Evolutionary conservation across 176 grass and related monocot species (phyloP).

Genomic region (Puya raimondii): DNA sequence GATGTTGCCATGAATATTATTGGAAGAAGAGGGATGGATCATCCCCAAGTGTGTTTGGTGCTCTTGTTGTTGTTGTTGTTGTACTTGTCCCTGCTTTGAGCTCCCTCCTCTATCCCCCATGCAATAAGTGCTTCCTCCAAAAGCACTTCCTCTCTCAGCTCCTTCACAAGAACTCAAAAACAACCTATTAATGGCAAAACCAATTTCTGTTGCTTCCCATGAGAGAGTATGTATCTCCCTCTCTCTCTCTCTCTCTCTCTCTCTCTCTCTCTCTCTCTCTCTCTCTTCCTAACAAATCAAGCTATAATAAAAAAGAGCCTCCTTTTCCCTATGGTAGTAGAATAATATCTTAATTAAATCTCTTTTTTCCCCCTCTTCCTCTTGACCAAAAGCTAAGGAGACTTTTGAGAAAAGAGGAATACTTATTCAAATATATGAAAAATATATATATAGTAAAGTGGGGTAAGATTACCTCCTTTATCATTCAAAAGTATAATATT

Average conservation of each 20-base stretch:
- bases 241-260: background rate
- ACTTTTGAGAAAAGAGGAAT: too few relatives aligned
- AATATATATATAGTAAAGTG: too few relatives aligned
- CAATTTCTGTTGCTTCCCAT: conserved; percentile 14
- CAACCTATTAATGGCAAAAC: conserved; percentile 27
- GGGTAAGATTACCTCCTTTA: too few relatives aligned
- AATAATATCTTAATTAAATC: too few relatives aligned
- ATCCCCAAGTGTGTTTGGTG: conserved; percentile 27
- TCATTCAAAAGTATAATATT: too few relatives aligned
- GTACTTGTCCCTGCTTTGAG: background rate
- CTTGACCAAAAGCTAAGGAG: too few relatives aligned
- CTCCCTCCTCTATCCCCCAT: conserved; percentile 22
- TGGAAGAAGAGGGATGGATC: conserved; percentile 37
- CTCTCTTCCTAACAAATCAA: background rate
- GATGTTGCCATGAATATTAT: conserved; percentile 28
- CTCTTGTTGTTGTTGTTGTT: conserved; percentile 10
- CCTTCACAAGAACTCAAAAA: conserved; percentile 18
- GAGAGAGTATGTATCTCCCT: background rate
- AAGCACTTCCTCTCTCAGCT: conserved; percentile 7
- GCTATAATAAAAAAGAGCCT: background rate
- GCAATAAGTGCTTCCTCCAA: conserved; percentile 13
- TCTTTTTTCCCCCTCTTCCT: too few relatives aligned
- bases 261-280: background rate
- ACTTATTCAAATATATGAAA: too few relatives aligned
- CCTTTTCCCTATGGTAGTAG: background rate